Conservation (phyloP, 129 eudicot genomes). For the Flaveria sonorensis region DNA sequence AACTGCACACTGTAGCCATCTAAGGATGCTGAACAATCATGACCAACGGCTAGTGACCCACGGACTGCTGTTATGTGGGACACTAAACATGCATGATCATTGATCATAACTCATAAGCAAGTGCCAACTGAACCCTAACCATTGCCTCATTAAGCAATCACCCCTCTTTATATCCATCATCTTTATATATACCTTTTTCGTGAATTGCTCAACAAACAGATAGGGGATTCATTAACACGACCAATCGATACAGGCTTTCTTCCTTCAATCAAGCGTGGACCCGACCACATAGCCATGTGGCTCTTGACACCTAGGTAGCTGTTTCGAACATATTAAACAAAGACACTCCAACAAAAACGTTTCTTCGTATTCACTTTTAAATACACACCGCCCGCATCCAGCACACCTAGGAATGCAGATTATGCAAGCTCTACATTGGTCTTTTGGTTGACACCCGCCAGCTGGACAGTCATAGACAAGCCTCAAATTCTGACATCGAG, state of each 20-base stretch:
- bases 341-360: constrained; percentile 60
- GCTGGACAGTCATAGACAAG: constrained; percentile 85
- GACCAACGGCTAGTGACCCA: constrained; percentile 1
- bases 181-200: background rate
- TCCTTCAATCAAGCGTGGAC: background rate
- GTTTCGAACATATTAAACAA: constrained; percentile 60
- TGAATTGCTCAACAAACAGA: background rate
- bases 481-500: constrained; percentile 67
- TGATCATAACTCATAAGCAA: background rate
- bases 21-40: background rate
- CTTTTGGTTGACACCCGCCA: constrained; percentile 58
- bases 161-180: background rate
- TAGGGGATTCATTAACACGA: background rate
- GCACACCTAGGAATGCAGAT: constrained; percentile 76
- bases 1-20: background rate
- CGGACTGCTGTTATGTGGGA: no score
- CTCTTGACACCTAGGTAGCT: constrained; percentile 30
- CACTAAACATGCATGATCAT: background rate
- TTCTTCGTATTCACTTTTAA: constrained; percentile 63
- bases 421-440: constrained; percentile 75
- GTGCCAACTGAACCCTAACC: background rate
- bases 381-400: constrained; percentile 71
- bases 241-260: background rate
- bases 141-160: background rate
- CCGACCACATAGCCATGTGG: constrained; percentile 5